Evolutionary conservation across 2,329 filamentous ascomycete species (phyloP).

Genomic region (Cladosporium colombiae): DNA sequence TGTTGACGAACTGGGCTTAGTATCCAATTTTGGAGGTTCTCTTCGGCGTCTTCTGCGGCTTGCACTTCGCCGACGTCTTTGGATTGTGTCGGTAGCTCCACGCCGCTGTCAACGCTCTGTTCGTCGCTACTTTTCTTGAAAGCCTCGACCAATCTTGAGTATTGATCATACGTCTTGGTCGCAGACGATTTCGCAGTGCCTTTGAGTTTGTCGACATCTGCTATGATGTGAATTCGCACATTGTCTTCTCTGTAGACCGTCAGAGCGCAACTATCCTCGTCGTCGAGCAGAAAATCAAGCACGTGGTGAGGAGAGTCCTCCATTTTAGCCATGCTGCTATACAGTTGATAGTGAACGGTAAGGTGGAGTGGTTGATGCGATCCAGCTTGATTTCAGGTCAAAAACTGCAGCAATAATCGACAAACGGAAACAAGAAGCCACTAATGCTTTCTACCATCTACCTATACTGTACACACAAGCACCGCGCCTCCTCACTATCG

Average conservation of each 20-base stretch:
- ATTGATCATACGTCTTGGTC: conserved; percentile 27
- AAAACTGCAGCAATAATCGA: neutral
- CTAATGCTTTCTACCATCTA: neutral
- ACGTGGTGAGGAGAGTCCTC: conserved; percentile 26
- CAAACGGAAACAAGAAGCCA: neutral
- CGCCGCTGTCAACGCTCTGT: conserved; percentile 31
- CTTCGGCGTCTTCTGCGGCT: conserved; percentile 25
- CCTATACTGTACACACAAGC: neutral
- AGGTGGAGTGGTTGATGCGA: neutral
- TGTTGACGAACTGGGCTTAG: conserved; percentile 30
- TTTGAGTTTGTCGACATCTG: conserved; percentile 30
- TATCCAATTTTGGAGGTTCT: conserved; percentile 36
- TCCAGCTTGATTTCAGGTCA: neutral
- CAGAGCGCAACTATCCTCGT: conserved; percentile 35
- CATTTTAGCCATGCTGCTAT: neutral
- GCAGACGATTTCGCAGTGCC: conserved; percentile 26
- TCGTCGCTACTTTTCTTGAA: conserved; percentile 23
- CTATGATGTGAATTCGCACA: conserved; percentile 37
- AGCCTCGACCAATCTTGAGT: conserved; percentile 28
- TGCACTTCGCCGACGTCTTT: neutral
- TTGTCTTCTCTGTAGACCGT: conserved; percentile 31
- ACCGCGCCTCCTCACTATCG: conserved; percentile 7
- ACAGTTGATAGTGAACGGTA: neutral
- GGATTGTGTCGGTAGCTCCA: conserved; percentile 16
- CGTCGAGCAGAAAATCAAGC: conserved; percentile 37